Evolutionary conservation across 176 grass and related monocot genomes (phyloP).

Genomic region (Aechmea fasciata): DNA sequence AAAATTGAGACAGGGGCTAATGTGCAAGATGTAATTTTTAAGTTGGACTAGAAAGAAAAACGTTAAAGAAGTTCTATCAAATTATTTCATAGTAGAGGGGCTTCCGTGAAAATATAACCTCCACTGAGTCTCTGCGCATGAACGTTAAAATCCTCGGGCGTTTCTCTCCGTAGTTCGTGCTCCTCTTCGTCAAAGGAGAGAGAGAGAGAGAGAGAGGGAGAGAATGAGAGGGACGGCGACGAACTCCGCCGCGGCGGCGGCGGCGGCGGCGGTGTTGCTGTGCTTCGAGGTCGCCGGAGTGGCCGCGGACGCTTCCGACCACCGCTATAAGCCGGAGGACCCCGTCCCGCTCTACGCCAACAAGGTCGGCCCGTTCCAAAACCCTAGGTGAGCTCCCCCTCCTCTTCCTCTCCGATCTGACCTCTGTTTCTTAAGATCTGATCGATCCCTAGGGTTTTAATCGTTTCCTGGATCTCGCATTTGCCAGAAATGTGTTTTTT

Average conservation of each 20-base stretch:
- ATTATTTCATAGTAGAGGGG: too few species aligned
- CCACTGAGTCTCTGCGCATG: too few species aligned
- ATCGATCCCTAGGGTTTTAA: constrained; percentile 2
- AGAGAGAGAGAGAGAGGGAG: constrained; percentile 1
- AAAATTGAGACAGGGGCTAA: too few species aligned
- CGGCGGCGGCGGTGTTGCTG: constrained; percentile 35
- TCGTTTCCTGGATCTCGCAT: neutral
- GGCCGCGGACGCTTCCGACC: constrained; percentile 60
- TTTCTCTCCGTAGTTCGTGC: neutral
- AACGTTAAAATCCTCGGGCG: too few species aligned
- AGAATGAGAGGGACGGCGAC: constrained; percentile 37
- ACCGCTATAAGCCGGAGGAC: constrained; percentile 65
- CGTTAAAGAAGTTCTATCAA: too few species aligned
- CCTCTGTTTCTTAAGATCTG: neutral
- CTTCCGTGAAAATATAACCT: too few species aligned
- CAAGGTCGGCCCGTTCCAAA: constrained; percentile 95
- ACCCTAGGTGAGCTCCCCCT: constrained; percentile 60
- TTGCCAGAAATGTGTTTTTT: neutral
- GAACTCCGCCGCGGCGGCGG: constrained; percentile 14
- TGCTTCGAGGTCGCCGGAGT: constrained; percentile 54
- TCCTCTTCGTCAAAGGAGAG: constrained; percentile 25
- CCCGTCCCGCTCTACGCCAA: constrained; percentile 81
- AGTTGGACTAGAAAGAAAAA: too few species aligned
- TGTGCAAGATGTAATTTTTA: too few species aligned
- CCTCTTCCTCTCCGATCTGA: constrained; percentile 11